A percentile compares a stretch with the other conserved stretches of the same genome.
Conservation (phyloP, 2,329 filamentous ascomycete genomes). For the Penicillium sp. region DNA sequence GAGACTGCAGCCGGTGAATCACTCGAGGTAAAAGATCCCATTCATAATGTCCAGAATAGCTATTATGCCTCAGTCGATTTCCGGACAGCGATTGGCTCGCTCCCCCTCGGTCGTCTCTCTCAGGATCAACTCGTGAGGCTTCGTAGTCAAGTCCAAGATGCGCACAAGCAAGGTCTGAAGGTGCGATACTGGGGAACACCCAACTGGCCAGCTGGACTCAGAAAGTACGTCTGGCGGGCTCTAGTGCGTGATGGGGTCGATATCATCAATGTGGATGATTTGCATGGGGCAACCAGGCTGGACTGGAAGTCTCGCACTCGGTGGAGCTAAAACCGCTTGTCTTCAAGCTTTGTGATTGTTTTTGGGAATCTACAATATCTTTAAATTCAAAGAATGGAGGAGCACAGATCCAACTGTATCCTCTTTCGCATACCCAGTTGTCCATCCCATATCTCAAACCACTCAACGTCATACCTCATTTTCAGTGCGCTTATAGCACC, state of each 20-base stretch:
- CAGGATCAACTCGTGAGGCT: conserved; percentile 46
- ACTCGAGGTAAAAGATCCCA: background rate
- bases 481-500: conserved; percentile 58
- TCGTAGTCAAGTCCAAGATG: conserved; percentile 48
- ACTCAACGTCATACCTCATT: too few species aligned
- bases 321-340: conserved; percentile 11
- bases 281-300: conserved; percentile 47
- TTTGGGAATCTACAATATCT: too few species aligned
- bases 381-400: too few species aligned
- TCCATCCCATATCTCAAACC: too few species aligned
- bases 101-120: conserved; percentile 50
- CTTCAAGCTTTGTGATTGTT: background rate
- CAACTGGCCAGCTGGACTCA: conserved; percentile 53
- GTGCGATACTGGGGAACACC: conserved; percentile 62
- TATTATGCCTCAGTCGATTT: conserved; percentile 66
- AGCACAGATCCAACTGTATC: too few species aligned
- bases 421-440: too few species aligned
- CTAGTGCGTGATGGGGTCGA: conserved; percentile 58
- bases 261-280: conserved; percentile 61
- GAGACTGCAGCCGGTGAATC: background rate
- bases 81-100: conserved; percentile 50
- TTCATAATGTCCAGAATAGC: conserved; percentile 56
- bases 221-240: conserved; percentile 57
- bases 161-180: conserved; percentile 53
- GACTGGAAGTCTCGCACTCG: conserved; percentile 37